Percentiles rank a stretch among this genome's conserved stretches.
Evolutionary conservation across 2,329 filamentous ascomycete species (phyloP).

Genomic region (Podosphaera aphanis): DNA sequence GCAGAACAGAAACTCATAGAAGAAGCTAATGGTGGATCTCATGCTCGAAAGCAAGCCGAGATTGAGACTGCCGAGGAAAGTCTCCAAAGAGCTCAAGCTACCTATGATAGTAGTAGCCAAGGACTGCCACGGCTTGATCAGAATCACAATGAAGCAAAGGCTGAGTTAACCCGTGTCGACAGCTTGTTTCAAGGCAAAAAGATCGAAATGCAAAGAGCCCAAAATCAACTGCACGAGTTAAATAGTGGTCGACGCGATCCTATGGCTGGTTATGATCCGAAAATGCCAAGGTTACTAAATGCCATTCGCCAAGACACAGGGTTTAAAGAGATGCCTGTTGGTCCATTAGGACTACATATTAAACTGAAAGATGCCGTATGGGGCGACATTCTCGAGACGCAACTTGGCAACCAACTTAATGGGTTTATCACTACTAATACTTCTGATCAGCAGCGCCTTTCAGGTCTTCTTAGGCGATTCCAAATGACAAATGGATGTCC

Average conservation of each 20-base stretch:
- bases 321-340: constrained; percentile 53
- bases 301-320: constrained; percentile 45
- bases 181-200: constrained; percentile 21
- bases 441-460: constrained; percentile 47
- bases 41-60: constrained; percentile 34
- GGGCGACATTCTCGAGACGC: constrained; percentile 60
- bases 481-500: constrained; percentile 23
- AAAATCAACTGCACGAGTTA: constrained; percentile 27
- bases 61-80: constrained; percentile 32
- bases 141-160: constrained; percentile 16
- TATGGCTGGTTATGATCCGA: constrained; percentile 38
- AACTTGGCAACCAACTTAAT: constrained; percentile 44
- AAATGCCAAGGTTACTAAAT: constrained; percentile 38
- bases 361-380: constrained; percentile 58
- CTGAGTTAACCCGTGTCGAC: constrained; percentile 15
- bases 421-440: constrained; percentile 66
- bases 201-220: constrained; percentile 28
- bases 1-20: constrained; percentile 38
- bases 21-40: constrained; percentile 44
- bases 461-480: constrained; percentile 20
- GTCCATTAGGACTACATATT: constrained; percentile 61
- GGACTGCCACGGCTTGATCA: constrained; percentile 18
- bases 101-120: constrained; percentile 20
- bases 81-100: constrained; percentile 21
- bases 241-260: constrained; percentile 32